Base-by-base conservation (phyloP, 352 stramenopile genomes). In the Phytophthora crassamura region DNA sequence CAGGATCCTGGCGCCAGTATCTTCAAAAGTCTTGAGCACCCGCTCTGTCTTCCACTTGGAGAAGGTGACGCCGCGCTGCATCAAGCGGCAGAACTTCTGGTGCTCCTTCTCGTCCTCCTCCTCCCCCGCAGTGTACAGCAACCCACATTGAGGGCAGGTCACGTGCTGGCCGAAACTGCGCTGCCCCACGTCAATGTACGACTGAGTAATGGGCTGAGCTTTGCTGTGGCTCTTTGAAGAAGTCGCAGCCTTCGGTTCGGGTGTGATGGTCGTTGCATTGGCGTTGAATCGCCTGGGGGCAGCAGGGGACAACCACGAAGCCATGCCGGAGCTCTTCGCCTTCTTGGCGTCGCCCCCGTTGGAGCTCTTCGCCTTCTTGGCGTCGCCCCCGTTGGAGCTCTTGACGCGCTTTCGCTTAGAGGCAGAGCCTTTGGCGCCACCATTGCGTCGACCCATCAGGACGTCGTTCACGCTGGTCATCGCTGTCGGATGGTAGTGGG, bases 181-280 rank as follows among this genome's bases (percentile, higher is more conserved):
- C 59, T 95, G 86, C 0, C 86, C 86, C 6, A 93, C 47, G 53
- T 95, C 86, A 47, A 95, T 80, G 38, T 92, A 95, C 48, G 79
- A 67, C 57, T 94, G 86, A 4, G 63, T 77, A 5, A 41, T 68
- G 20, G 67, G 64, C 7, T 25, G 45, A 2, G 34, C n/a, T 52
- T 71, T 67, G 16, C 46, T 48, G 0, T 62, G 20, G 34, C 48
- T 34, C 50, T 64, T 40, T 36, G 28, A 47, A 50, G 20, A 38
- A 52, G 20, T 10, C 20, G 39, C 38, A 59, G 43, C 22, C 35
- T 70, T 71, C 15, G 63, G 43, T 22, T 67, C 67, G 2, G 57
- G 67, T 16, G 72, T 67, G 32, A 78, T 65, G 22, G 22, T 28
- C 4, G 43, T 72, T 5, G 45, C 46, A 15, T 56, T 65, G 15